These are phyloP conservation scores for Ascochyta clinopodiicola DNA, from an alignment of 2,329 filamentous ascomycete species.

Conservation along the genomic window DNA sequence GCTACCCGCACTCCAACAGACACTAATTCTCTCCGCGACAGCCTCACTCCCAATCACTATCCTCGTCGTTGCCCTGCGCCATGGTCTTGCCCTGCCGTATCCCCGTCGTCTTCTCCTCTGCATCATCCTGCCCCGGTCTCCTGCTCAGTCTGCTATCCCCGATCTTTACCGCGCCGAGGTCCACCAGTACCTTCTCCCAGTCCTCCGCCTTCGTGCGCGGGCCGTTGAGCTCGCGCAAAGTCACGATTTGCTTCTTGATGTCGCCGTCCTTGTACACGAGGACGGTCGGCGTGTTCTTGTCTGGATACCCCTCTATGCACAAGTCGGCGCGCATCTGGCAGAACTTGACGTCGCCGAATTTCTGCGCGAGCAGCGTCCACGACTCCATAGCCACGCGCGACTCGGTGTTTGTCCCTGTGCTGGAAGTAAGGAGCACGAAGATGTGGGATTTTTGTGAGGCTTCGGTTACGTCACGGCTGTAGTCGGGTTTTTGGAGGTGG, in stretches of 20 bases:
- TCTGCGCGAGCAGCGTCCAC: slow-evolving; percentile 81
- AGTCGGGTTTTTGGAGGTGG: slow-evolving; percentile 92
- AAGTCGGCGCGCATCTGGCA: slow-evolving; percentile 91
- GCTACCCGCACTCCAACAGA: not conserved
- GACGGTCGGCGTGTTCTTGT: slow-evolving; percentile 92
- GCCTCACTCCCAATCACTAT: slow-evolving; percentile 63
- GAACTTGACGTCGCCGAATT: slow-evolving; percentile 96
- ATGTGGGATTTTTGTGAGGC: slow-evolving; percentile 73
- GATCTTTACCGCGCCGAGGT: slow-evolving; percentile 78
- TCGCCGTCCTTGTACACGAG: slow-evolving; percentile 91
- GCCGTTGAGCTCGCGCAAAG: slow-evolving; percentile 79
- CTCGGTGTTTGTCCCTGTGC: slow-evolving; percentile 80
- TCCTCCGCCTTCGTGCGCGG: slow-evolving; percentile 54
- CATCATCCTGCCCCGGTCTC: slow-evolving; percentile 60
- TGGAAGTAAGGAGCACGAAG: slow-evolving; percentile 81
- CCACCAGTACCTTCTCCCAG: slow-evolving; percentile 80
- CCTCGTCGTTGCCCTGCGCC: slow-evolving; percentile 60
- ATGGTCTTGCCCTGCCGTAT: slow-evolving; percentile 51
- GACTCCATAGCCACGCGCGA: slow-evolving; percentile 82
- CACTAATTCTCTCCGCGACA: no score
- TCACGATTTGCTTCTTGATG: slow-evolving; percentile 91
- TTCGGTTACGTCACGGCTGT: slow-evolving; percentile 88
- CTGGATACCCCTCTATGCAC: slow-evolving; percentile 96
- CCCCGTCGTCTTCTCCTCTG: slow-evolving; percentile 60
- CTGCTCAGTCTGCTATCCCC: slow-evolving; percentile 78